Evolutionary conservation across 2,329 filamentous ascomycete species (phyloP).

Genomic region (Rutstroemia sp.): DNA sequence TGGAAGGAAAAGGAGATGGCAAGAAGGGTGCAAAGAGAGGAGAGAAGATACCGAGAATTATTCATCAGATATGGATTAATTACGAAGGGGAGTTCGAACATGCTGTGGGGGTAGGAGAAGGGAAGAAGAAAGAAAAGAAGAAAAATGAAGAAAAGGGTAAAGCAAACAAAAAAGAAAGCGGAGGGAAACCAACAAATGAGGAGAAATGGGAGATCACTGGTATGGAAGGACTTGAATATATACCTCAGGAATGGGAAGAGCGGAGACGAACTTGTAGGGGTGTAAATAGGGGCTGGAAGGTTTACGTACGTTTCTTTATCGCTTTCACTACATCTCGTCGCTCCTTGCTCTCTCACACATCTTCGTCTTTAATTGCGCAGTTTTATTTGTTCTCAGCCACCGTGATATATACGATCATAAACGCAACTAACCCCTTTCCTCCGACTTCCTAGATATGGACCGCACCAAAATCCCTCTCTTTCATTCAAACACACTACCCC

Average conservation of each 20-base stretch:
- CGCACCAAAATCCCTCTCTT: neutral
- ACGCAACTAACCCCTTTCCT: neutral
- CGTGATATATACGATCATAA: neutral
- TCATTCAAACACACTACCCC: neutral
- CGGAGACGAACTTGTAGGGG: neutral
- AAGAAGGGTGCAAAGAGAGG: neutral
- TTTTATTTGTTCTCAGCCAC: neutral
- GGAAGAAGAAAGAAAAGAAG: neutral
- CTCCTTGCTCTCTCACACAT: neutral
- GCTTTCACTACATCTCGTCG: neutral
- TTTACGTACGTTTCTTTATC: neutral
- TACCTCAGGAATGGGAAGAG: neutral
- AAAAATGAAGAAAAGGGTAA: neutral
- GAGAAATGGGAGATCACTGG: neutral
- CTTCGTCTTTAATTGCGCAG: neutral
- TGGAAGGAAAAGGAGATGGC: too few species aligned
- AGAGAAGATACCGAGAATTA: neutral
- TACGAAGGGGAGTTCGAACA: neutral
- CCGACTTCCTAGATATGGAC: neutral
- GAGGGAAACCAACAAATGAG: neutral
- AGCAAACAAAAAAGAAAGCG: neutral
- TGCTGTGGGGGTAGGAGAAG: neutral
- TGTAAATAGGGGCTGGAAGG: neutral
- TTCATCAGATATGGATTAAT: constrained; percentile 3
- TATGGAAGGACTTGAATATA: neutral